These are phyloP conservation scores for Phyllachora maydis DNA, from an alignment of 2,329 filamentous ascomycete species.

Conservation along the genomic window DNA sequence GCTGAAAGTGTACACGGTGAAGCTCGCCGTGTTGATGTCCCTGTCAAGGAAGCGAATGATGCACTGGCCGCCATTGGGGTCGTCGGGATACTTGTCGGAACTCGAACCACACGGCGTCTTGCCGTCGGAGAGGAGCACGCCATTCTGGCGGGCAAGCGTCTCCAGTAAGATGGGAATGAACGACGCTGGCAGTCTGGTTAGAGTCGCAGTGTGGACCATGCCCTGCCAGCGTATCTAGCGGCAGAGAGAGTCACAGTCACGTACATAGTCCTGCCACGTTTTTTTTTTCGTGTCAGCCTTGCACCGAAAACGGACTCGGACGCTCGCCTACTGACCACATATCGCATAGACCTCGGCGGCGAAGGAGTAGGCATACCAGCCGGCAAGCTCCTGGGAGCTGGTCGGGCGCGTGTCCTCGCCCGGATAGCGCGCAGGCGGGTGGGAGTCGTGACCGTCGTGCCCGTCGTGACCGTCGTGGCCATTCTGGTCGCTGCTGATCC, in stretches of 20 bases:
- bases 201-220: constrained; percentile 4
- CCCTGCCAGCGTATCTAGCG: too few relatives aligned
- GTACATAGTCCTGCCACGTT: too few relatives aligned
- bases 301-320: too few relatives aligned
- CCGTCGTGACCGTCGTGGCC: constrained; percentile 11
- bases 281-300: too few relatives aligned
- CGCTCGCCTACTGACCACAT: constrained; percentile 69
- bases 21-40: constrained; percentile 87
- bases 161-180: constrained; percentile 95
- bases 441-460: constrained; percentile 3
- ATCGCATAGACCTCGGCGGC: constrained; percentile 93
- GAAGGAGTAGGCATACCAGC: constrained; percentile 95
- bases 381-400: constrained; percentile 66
- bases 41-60: constrained; percentile 63
- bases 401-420: constrained; percentile 83
- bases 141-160: constrained; percentile 79
- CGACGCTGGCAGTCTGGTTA: constrained; percentile 57
- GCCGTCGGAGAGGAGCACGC: constrained; percentile 63
- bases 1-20: constrained; percentile 95
- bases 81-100: constrained; percentile 22
- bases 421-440: constrained; percentile 34
- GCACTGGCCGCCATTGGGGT: constrained; percentile 43
- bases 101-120: constrained; percentile 52
- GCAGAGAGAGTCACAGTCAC: background rate
- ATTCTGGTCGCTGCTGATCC: too few relatives aligned